These are phyloP conservation scores for Leccinum boreale DNA, from an alignment of 768 basidiomycete genomes.

Conservation along the genomic window DNA sequence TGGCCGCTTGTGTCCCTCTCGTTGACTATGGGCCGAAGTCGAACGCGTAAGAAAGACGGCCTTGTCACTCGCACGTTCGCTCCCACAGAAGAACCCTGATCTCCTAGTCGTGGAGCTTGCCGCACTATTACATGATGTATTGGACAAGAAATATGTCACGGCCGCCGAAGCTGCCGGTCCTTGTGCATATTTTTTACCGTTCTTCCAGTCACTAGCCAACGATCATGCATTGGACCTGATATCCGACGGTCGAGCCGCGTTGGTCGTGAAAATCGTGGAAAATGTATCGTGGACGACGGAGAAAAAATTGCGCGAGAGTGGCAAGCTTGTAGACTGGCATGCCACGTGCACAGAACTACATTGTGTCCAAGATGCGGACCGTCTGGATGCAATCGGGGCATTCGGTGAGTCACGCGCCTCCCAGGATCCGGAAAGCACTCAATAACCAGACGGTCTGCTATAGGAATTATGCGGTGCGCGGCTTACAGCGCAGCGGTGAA, in stretches of 20 bases:
- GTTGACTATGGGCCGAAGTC: conserved; percentile 43
- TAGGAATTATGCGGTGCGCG: conserved; percentile 66
- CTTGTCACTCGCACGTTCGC: conserved; percentile 55
- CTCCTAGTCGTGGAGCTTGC: conserved; percentile 77
- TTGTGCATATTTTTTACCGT: conserved; percentile 63
- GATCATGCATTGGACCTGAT: conserved; percentile 53
- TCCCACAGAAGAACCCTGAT: conserved; percentile 51
- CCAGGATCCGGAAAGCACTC: background rate
- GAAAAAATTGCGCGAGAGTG: conserved; percentile 55
- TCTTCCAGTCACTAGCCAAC: conserved; percentile 47
- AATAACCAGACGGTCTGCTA: background rate
- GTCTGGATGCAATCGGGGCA: conserved; percentile 78
- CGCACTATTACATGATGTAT: conserved; percentile 84
- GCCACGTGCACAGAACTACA: conserved; percentile 70
- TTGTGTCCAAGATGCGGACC: conserved; percentile 79
- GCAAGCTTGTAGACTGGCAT: conserved; percentile 65
- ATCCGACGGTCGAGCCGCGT: conserved; percentile 53
- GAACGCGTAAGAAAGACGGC: conserved; percentile 81
- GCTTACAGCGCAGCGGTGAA: conserved; percentile 59
- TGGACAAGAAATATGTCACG: conserved; percentile 82
- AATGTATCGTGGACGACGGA: conserved; percentile 88
- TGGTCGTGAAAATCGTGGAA: conserved; percentile 62
- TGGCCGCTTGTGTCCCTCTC: background rate
- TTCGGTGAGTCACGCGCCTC: conserved; percentile 47
- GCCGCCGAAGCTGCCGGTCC: conserved; percentile 55